phyloP scores from a whole-genome alignment of 2,329 filamentous ascomycete species.

The Tolypocladium ophioglossoides region DNA sequence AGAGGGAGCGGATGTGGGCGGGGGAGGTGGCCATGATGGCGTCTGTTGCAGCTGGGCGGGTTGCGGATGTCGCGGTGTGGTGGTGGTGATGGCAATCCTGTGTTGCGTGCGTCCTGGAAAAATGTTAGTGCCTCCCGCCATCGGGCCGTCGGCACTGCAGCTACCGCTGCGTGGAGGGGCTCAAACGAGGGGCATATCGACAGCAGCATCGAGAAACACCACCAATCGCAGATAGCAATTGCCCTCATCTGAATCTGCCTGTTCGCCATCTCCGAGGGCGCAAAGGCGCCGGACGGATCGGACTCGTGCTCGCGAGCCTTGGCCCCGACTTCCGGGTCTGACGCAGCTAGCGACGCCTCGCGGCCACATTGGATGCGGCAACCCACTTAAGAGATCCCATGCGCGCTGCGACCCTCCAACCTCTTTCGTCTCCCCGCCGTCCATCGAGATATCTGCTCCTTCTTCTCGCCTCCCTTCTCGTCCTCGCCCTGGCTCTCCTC shows the following conservation, averaged over 20 bases:
- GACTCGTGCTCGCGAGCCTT: background rate
- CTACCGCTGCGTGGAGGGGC: background rate
- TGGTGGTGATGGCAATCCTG: background rate
- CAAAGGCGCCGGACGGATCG: background rate
- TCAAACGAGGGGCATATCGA: too few species aligned
- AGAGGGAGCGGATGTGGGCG: constrained; percentile 60
- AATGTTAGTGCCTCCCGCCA: background rate
- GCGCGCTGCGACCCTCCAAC: background rate
- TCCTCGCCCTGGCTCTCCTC: constrained; percentile 16
- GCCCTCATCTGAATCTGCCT: background rate
- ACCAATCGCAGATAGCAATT: background rate
- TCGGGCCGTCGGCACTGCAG: background rate
- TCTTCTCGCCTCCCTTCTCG: constrained; percentile 6
- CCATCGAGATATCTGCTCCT: background rate
- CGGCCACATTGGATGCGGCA: background rate
- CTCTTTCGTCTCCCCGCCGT: background rate
- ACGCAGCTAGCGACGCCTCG: background rate
- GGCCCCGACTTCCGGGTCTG: background rate
- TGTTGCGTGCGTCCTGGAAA: background rate
- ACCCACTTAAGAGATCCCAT: background rate
- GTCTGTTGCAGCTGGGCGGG: background rate
- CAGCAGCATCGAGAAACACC: too few species aligned
- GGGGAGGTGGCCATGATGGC: constrained; percentile 25
- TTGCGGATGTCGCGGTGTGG: background rate
- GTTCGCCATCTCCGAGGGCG: background rate